A percentile compares a stretch with the other conserved stretches of the same genome.
These are phyloP conservation scores for Rhodamnia rubescens DNA, from an alignment of 345 rosid genomes.

Conservation along the genomic window DNA sequence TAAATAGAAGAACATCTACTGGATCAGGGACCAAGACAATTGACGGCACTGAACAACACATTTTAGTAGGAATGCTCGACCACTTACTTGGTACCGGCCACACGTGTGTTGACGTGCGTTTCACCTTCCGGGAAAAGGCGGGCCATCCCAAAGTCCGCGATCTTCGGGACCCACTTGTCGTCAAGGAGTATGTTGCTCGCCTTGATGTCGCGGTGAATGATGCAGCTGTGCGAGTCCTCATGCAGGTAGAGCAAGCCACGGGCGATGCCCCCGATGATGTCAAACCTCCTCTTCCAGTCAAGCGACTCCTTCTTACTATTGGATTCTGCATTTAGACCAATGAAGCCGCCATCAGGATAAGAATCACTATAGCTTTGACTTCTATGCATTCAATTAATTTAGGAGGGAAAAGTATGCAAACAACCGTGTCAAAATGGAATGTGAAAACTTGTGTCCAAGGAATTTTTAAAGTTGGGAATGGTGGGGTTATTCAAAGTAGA, in stretches of 20 bases:
- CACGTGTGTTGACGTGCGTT: constrained; percentile 85
- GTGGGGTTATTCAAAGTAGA: neutral
- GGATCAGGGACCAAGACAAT: neutral
- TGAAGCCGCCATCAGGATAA: neutral
- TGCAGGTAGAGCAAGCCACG: constrained; percentile 93
- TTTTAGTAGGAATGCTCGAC: neutral
- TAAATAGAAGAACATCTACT: neutral
- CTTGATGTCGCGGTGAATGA: constrained; percentile 93
- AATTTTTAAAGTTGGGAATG: neutral
- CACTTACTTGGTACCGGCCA: constrained; percentile 90
- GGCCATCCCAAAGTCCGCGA: constrained; percentile 99
- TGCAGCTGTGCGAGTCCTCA: constrained; percentile 68
- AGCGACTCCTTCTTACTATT: constrained; percentile 30
- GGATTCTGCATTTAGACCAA: constrained; percentile 6
- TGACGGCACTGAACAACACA: neutral
- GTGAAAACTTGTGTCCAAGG: neutral
- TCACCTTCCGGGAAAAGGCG: constrained; percentile 92
- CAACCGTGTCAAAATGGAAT: neutral
- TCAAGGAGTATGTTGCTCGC: constrained; percentile 91
- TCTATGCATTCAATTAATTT: neutral
- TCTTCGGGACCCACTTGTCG: constrained; percentile 93
- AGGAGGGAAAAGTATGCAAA: neutral
- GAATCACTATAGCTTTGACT: neutral
- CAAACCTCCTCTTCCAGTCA: constrained; percentile 74
- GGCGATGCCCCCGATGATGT: constrained; percentile 68